phyloP scores from a whole-genome alignment of 805 yeast species.

The Wickerhamomyces ciferrii region DNA sequence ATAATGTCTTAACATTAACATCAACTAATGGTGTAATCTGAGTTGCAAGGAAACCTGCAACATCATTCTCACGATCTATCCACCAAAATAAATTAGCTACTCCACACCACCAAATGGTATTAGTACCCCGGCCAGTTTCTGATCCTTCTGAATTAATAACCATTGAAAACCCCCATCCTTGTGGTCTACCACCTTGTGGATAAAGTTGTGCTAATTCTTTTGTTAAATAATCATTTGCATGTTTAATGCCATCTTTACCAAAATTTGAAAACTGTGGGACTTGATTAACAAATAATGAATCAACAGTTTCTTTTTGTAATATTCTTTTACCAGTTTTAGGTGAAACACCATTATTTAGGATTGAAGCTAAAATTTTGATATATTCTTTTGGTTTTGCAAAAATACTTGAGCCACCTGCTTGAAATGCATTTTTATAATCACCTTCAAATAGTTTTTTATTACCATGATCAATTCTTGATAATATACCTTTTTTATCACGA shows the following conservation, averaged over 20 bases:
- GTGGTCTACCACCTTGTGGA: constrained; percentile 20
- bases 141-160: constrained; percentile 19
- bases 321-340: constrained; percentile 27
- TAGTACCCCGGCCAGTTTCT: constrained; percentile 31
- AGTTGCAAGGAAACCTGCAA: constrained; percentile 34
- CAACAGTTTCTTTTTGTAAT: constrained; percentile 27
- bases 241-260: constrained; percentile 10
- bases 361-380: constrained; percentile 30
- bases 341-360: constrained; percentile 37
- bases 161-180: constrained; percentile 29
- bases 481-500: constrained; percentile 15
- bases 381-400: constrained; percentile 36
- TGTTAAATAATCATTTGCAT: constrained; percentile 8
- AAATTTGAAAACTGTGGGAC: constrained; percentile 24
- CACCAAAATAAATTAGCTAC: constrained; percentile 34
- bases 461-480: constrained; percentile 6
- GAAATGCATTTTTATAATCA: constrained; percentile 8
- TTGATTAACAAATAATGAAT: constrained; percentile 26
- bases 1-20: constrained; percentile 10
- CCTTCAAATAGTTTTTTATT: constrained; percentile 7
- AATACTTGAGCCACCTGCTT: constrained; percentile 40
- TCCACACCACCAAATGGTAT: constrained; percentile 36
- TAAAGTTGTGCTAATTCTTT: constrained; percentile 14
- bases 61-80: constrained; percentile 32
- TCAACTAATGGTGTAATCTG: constrained; percentile 33